Evolutionary conservation across 2,329 filamentous ascomycete species (phyloP), one percentile per base, ranked within the genome.

Genomic region (Colletotrichum abscissum): DNA sequence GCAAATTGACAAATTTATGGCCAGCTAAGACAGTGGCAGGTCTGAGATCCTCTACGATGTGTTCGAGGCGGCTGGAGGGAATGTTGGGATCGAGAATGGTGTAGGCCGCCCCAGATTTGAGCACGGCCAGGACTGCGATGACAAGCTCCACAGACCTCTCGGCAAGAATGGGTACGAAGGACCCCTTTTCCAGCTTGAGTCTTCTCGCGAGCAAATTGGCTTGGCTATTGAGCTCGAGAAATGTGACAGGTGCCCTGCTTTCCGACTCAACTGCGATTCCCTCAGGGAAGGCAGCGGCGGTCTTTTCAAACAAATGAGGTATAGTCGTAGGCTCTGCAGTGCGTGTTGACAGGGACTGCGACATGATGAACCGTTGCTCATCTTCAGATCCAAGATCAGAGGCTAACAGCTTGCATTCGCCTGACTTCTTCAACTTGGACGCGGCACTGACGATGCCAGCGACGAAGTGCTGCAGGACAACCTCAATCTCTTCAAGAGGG

Each of bases 91-190:
- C 75, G 4, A 78, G 63, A 1, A 76, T 58, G 2, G 70, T 74
- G 54, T 77, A 78, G 0, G 72, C 76, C 26, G 75, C 69, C 2
- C 77, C 77, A 5, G 77, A 69, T 69, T 78, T 78, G 19, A 78
- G 74, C 0, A 78, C 69, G 11, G 75, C 75, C 5, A 78, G 35
- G 35, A 77, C 69, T 7, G 76, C n/a, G 12, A 76, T 60, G 7
- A 77, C 58, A 11, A 77, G 63, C 12, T 76, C n/a, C 14, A n/a
- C 3, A n/a, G 66, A 69, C 11, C 66, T 49, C 2, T 69, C 66
- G 16, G 60, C 38, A 3, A 63, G 52, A 33, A 69, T 46, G 5
- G 66, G 30, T 5, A 63, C 33, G 9, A 63, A 14, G 8, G 22
- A n/a, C 8, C 56, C 64, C n/a, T 35, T 67, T 19, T 12, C 16